A percentile compares a stretch with the other conserved stretches of the same genome.
Conservation (phyloP, 2,329 filamentous ascomycete genomes). For the Pseudonectria foliicola region DNA sequence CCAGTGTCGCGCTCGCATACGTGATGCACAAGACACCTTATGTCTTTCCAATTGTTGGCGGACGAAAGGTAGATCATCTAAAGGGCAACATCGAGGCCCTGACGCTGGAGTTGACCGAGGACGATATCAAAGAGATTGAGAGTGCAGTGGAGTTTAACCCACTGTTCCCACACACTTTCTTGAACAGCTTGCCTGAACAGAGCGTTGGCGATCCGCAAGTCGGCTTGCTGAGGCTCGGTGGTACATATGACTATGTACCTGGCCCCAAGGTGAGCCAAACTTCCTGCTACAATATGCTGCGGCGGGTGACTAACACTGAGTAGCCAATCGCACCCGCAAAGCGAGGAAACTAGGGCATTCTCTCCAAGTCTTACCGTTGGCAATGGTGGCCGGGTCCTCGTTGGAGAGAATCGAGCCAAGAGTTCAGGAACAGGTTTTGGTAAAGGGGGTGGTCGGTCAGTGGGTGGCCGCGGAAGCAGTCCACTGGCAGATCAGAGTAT, state of each 20-base stretch:
- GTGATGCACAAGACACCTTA: conserved; percentile 65
- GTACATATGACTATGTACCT: conserved; percentile 43
- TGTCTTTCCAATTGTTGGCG: conserved; percentile 67
- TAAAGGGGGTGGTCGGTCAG: not conserved
- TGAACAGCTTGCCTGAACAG: conserved; percentile 37
- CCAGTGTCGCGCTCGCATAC: conserved; percentile 59
- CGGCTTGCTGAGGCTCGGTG: conserved; percentile 39
- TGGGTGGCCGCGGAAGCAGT: too few relatives aligned
- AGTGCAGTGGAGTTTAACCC: conserved; percentile 52
- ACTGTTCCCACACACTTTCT: conserved; percentile 60
- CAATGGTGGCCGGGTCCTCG: conserved; percentile 23
- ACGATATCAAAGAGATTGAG: conserved; percentile 63
- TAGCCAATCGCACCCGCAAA: conserved; percentile 36
- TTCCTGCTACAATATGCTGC: too few relatives aligned
- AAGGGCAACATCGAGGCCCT: conserved; percentile 64
- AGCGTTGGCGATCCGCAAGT: conserved; percentile 34
- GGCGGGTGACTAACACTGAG: conserved; percentile 2
- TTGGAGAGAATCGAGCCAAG: conserved; percentile 6
- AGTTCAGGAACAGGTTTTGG: conserved; percentile 2
- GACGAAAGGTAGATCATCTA: conserved; percentile 62
- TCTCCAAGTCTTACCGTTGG: conserved; percentile 24
- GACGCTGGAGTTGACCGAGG: conserved; percentile 46
- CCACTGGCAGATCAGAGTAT: too few relatives aligned
- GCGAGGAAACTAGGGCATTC: conserved; percentile 35
- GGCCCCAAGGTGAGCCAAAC: conserved; percentile 26